phyloP scores from a whole-genome alignment of 2,329 filamentous ascomycete genomes.

The Pyrenochaeta sp. region DNA sequence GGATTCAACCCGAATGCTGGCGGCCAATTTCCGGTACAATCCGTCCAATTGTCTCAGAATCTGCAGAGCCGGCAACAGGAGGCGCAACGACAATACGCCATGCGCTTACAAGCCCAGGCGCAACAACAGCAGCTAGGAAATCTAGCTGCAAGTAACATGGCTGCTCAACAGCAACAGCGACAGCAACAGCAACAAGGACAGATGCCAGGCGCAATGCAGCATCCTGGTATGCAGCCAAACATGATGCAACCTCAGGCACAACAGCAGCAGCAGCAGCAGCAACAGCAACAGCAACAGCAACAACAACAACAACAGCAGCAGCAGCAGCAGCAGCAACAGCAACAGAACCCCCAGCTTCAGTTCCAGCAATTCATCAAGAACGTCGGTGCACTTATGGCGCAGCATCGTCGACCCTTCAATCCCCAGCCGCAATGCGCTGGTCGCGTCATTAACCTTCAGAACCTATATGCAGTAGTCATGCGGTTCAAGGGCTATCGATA shows the following conservation, averaged over 20 bases:
- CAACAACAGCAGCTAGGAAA: constrained; percentile 65
- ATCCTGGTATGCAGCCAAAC: constrained; percentile 41
- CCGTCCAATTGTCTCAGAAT: constrained; percentile 60
- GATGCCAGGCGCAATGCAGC: constrained; percentile 45
- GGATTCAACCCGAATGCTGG: constrained; percentile 51
- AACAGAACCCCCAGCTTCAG: constrained; percentile 31
- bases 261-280: constrained; percentile 8
- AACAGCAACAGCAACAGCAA: constrained; percentile 19
- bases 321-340: constrained; percentile 20
- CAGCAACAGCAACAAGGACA: constrained; percentile 50
- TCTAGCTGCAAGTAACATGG: constrained; percentile 49
- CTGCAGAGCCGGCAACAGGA: constrained; percentile 62
- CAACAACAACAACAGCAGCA: constrained; percentile 21
- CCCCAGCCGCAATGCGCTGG: constrained; percentile 76
- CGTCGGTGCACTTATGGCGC: constrained; percentile 78
- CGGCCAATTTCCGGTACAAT: constrained; percentile 56
- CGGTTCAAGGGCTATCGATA: constrained; percentile 80
- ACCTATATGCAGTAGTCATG: constrained; percentile 79
- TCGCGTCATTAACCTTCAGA: constrained; percentile 76
- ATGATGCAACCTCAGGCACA: constrained; percentile 39
- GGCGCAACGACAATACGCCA: constrained; percentile 83
- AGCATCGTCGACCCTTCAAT: constrained; percentile 77
- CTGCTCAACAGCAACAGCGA: constrained; percentile 48
- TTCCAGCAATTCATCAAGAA: constrained; percentile 68
- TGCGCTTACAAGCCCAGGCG: constrained; percentile 73